Evolutionary conservation across 768 basidiomycete genomes (phyloP).

Genomic region (Pisolithus orientalis): DNA sequence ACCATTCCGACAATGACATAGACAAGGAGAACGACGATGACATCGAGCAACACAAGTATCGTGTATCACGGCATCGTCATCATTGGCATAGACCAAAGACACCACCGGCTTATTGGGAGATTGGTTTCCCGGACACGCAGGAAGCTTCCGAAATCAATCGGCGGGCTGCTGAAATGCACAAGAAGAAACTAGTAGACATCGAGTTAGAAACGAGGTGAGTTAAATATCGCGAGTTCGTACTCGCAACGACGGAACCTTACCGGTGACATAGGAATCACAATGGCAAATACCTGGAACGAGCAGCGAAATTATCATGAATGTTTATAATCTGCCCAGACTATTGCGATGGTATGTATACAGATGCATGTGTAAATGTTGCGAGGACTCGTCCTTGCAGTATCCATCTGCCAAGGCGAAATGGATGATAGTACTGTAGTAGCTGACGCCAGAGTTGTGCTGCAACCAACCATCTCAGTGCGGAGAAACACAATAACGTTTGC

Average conservation of each 20-base stretch:
- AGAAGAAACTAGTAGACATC: slow-evolving; percentile 52
- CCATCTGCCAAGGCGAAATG: slow-evolving; percentile 44
- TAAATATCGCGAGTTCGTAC: slow-evolving; percentile 1
- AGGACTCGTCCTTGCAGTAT: slow-evolving; percentile 45
- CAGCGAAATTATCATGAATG: slow-evolving; percentile 10
- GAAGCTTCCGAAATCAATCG: slow-evolving; percentile 71
- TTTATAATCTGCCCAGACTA: background rate
- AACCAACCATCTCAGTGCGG: slow-evolving; percentile 1
- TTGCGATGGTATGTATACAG: slow-evolving; percentile 2
- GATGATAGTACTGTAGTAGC: slow-evolving; percentile 52
- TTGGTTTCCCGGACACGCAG: slow-evolving; percentile 86
- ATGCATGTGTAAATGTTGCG: slow-evolving; percentile 37
- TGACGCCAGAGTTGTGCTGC: slow-evolving; percentile 45
- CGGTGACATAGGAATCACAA: slow-evolving; percentile 11
- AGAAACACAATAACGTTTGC: background rate
- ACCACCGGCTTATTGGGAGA: slow-evolving; percentile 86
- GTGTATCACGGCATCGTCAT: slow-evolving; percentile 66
- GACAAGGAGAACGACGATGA: slow-evolving; percentile 29
- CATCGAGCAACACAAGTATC: slow-evolving; percentile 52
- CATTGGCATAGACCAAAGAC: slow-evolving; percentile 67
- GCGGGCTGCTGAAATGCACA: slow-evolving; percentile 66
- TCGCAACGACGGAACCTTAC: background rate
- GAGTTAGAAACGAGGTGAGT: slow-evolving; percentile 54
- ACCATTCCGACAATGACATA: slow-evolving; percentile 2
- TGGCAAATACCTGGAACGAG: slow-evolving; percentile 24